Percentiles rank a stretch among this genome's conserved stretches.
Evolutionary conservation across 352 stramenopile species (phyloP).

Genomic region (Phytophthora macrochlamydospora): DNA sequence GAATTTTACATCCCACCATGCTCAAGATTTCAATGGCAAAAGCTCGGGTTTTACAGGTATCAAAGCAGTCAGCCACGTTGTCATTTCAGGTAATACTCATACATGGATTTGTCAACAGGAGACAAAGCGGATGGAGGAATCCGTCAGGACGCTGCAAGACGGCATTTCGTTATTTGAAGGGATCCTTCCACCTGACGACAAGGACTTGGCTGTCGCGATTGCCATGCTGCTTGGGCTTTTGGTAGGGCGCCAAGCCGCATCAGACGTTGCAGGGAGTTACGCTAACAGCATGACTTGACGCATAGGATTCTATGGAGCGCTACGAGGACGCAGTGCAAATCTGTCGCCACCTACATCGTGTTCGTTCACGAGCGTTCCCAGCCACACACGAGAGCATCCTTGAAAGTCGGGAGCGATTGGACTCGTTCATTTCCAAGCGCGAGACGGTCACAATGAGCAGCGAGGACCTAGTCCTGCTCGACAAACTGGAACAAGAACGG

Average conservation of each 20-base stretch:
- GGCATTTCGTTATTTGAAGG: constrained; percentile 42
- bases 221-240: constrained; percentile 49
- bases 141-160: constrained; percentile 30
- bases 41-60: constrained; percentile 39
- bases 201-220: constrained; percentile 45
- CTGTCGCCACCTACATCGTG: constrained; percentile 25
- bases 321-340: constrained; percentile 33
- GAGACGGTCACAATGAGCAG: constrained; percentile 38
- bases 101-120: constrained; percentile 23
- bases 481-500: constrained; percentile 21
- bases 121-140: constrained; percentile 24
- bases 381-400: constrained; percentile 18
- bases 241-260: constrained; percentile 25
- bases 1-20: constrained; percentile 55
- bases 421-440: constrained; percentile 45
- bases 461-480: constrained; percentile 38
- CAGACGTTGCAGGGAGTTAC: too few relatives aligned
- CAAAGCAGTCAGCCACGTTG: too few relatives aligned
- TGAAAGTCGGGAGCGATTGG: constrained; percentile 27
- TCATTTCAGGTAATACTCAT: too few relatives aligned
- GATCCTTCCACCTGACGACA: constrained; percentile 42
- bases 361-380: constrained; percentile 13
- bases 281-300: background rate
- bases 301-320: constrained; percentile 20
- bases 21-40: constrained; percentile 59